Evolutionary conservation across 2,329 filamentous ascomycete species (phyloP), one percentile per base, ranked within the genome.

Genomic region (Fusarium pseudonygamai): DNA sequence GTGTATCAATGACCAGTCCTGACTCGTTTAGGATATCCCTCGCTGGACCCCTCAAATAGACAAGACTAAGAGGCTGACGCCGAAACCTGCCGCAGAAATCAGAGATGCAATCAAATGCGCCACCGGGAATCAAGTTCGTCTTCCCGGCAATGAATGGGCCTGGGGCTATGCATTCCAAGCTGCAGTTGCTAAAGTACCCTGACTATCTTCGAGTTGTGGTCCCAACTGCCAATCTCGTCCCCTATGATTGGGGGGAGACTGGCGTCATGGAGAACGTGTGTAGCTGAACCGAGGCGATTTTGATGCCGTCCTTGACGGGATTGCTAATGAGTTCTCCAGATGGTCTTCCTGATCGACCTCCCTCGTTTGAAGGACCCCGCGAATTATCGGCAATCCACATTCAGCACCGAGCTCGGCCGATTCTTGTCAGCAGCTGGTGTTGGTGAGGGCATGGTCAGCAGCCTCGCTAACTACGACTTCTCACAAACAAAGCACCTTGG

Each of bases 341-440:
- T 91, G 76, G 90, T 95, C 13, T 98, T 97, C 79, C 79, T 98
- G n/a, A 95, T 99, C 73, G 96, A 99, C 79, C 88, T 98, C 14
- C 96, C 96, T 11, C 87, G 88, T 45, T 81, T 90, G 30, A 76
- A 83, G n/a, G 77, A 79, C 43, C 74, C 78, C n/a, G 74, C 73
- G 57, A 62, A 73, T 30, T 74, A 69, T 69, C 81, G 75, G 67
- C 82, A 73, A 81, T 83, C 78, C 40, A 64, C 61, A 37, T 98
- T 97, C 79, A 89, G 89, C 26, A 86, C 89, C 65, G 92, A 96
- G 45, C 84, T 98, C 32, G 81, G 88, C 28, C 88, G 90, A 77
- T 97, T 96, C 77, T 83, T 97, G 7, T 82, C 85, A 64, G 91
- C 91, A 14, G 90, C 92, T 77, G 89, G 88, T 0, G 80, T 97